These are phyloP conservation scores for Hemerocallis citrina DNA, from an alignment of 106 monocot species.

Conservation along the genomic window DNA sequence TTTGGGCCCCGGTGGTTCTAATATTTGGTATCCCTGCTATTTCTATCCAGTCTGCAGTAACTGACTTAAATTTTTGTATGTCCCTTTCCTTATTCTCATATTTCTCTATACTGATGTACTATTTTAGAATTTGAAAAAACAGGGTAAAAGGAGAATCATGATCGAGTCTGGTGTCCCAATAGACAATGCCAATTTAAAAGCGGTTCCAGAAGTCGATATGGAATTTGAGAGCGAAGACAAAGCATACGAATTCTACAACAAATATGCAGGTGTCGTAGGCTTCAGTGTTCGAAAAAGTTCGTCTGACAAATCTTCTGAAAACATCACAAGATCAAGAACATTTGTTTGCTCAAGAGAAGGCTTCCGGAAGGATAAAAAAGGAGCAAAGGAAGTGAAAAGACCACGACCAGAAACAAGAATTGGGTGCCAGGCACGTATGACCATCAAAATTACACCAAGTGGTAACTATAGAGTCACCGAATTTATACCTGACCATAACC, in stretches of 20 bases:
- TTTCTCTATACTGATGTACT: conserved; percentile 13
- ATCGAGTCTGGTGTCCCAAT: conserved; percentile 27
- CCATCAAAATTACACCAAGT: conserved; percentile 39
- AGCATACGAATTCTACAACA: conserved; percentile 53
- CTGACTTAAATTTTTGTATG: not conserved
- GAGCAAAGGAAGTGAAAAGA: conserved; percentile 44
- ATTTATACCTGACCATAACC: conserved; percentile 41
- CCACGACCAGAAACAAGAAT: conserved; percentile 48
- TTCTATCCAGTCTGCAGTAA: not conserved
- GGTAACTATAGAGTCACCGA: conserved; percentile 46
- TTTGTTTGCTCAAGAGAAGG: conserved; percentile 64
- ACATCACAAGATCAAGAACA: conserved; percentile 46
- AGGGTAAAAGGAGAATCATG: conserved; percentile 51
- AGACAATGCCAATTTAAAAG: conserved; percentile 18
- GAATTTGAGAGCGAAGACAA: conserved; percentile 55
- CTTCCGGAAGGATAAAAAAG: conserved; percentile 47
- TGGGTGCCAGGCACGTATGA: conserved; percentile 48
- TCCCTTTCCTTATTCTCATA: not conserved
- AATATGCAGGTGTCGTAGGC: conserved; percentile 41
- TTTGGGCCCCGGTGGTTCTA: no score
- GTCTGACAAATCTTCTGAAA: conserved; percentile 40
- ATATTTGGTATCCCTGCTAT: not conserved
- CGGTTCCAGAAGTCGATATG: conserved; percentile 35
- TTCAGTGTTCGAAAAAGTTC: conserved; percentile 54
- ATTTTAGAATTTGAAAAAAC: conserved; percentile 25